These are phyloP conservation scores for Capronia coronata DNA, from an alignment of 2,329 filamentous ascomycete genomes.

Conservation along the genomic window DNA sequence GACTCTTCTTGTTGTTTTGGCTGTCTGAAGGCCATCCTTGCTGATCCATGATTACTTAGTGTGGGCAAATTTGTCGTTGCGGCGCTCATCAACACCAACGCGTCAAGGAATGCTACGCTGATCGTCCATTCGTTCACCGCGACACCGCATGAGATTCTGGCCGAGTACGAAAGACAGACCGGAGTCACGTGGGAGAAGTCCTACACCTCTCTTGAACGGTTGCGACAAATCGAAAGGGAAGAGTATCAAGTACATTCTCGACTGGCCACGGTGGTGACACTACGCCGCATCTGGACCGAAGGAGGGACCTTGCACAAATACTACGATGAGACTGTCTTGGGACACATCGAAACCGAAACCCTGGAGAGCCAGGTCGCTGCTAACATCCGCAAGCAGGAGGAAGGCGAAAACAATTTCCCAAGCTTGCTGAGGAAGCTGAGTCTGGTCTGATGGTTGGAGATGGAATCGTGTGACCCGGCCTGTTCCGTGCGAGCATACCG, in stretches of 20 bases:
- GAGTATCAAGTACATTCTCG: constrained; percentile 52
- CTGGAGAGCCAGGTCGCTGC: constrained; percentile 38
- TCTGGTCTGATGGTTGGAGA: constrained; percentile 7
- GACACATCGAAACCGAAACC: constrained; percentile 48
- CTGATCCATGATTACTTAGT: constrained; percentile 35
- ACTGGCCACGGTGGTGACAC: constrained; percentile 50
- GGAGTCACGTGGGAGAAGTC: constrained; percentile 49
- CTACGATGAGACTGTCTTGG: constrained; percentile 59
- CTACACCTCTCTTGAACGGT: constrained; percentile 48
- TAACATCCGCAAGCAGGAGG: constrained; percentile 26
- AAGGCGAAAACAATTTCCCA: constrained; percentile 25
- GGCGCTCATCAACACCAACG: constrained; percentile 52
- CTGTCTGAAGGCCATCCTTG: not conserved
- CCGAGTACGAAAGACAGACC: constrained; percentile 63
- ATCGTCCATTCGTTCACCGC: constrained; percentile 67
- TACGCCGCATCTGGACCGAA: constrained; percentile 65
- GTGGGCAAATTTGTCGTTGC: constrained; percentile 62
- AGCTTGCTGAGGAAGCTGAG: constrained; percentile 28
- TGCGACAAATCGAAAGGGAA: constrained; percentile 53
- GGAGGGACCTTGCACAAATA: constrained; percentile 65
- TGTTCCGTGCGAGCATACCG: not conserved
- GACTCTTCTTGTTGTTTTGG: not conserved
- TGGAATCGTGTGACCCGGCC: too few species aligned
- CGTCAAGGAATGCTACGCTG: constrained; percentile 50
- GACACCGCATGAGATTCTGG: constrained; percentile 55